These are phyloP conservation scores for Macadamia tetraphylla DNA, from an alignment of 164 flowering plant genomes.

Conservation along the genomic window DNA sequence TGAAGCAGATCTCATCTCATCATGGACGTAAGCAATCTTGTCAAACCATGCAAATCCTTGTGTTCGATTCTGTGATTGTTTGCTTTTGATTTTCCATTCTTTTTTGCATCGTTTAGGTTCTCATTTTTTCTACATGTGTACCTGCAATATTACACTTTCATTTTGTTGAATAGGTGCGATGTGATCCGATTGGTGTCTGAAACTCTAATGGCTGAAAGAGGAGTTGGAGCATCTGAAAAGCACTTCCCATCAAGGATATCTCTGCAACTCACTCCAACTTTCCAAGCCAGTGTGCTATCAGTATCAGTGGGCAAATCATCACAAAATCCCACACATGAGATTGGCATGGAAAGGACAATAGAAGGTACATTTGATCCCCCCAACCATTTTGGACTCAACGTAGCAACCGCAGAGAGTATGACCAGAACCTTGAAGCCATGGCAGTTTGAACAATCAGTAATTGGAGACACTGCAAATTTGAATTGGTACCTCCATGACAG, in stretches of 20 bases:
- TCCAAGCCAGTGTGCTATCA: slow-evolving; percentile 52
- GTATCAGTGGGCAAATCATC: slow-evolving; percentile 85
- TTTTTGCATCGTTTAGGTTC: too few relatives aligned
- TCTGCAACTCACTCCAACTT: slow-evolving; percentile 64
- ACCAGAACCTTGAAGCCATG: slow-evolving; percentile 72
- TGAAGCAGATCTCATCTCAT: too few relatives aligned
- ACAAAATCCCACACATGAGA: slow-evolving; percentile 60
- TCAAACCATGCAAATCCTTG: too few relatives aligned
- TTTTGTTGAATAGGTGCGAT: slow-evolving; percentile 48
- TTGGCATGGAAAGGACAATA: slow-evolving; percentile 46
- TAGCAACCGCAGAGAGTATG: slow-evolving; percentile 50
- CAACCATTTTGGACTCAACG: slow-evolving; percentile 38
- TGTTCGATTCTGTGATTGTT: too few relatives aligned
- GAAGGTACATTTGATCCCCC: slow-evolving; percentile 61
- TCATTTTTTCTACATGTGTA: too few relatives aligned
- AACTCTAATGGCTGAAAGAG: slow-evolving; percentile 49
- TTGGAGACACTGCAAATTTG: slow-evolving; percentile 52
- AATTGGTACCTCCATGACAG: slow-evolving; percentile 83
- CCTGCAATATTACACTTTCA: too few relatives aligned
- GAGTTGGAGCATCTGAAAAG: slow-evolving; percentile 67
- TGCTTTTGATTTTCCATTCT: too few relatives aligned
- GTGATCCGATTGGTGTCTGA: slow-evolving; percentile 54
- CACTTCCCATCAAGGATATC: slow-evolving; percentile 87
- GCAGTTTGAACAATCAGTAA: slow-evolving; percentile 83
- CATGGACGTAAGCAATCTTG: too few relatives aligned